Base-by-base conservation (phyloP, 371 early-diverging fungal genomes). In the Zancudomyces culisetae region DNA sequence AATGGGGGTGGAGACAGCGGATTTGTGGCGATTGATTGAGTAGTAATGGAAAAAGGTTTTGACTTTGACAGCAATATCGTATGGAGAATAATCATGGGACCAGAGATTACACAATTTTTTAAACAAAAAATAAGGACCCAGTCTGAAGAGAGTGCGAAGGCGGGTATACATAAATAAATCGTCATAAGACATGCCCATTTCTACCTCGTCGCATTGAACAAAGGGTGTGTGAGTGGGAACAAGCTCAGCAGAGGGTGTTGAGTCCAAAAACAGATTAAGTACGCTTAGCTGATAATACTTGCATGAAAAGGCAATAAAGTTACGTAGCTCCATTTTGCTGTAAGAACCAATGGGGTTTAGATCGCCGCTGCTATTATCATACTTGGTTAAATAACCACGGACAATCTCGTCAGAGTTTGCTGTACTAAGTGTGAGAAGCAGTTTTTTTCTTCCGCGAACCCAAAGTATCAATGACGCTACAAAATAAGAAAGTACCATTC, bases 101-200 rank as follows among this genome's bases (percentile, higher is more conserved):
- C 94, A 94, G 26, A 76, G 70, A 53, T 80, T 80, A 10, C 89
- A 62, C 30, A 94, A 71, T 50, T 80, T 80, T 0, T 74, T 68
- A 59, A 91, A 91, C 94, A 96, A 94, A 35, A 79, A 76, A 52
- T 80, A 83, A 0, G 97, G 97, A 2, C 97, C 98, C 54, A 85
- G 85, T 30, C 77, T 75, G 26, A 70, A 62, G 27, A 93, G 74
- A 56, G 90, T 92, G 15, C 98, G 81, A 49, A 95, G 69, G 18
- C 85, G 74, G 24, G 95, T 96, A 73, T 84, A 96, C 19, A 74
- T 72, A 1, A 89, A 84, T 0, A 98, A 72, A 52, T 96, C 96
- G 19, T 78, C 78, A 63, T 96, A 98, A 8, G 88, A 80, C 92
- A 98, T 90, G 2, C 92, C 93, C 97, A 97, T 96, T 55, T 96